These are phyloP conservation scores for Casuarina cunninghamiana DNA, from an alignment of 306 rosid genomes.

Conservation along the genomic window DNA sequence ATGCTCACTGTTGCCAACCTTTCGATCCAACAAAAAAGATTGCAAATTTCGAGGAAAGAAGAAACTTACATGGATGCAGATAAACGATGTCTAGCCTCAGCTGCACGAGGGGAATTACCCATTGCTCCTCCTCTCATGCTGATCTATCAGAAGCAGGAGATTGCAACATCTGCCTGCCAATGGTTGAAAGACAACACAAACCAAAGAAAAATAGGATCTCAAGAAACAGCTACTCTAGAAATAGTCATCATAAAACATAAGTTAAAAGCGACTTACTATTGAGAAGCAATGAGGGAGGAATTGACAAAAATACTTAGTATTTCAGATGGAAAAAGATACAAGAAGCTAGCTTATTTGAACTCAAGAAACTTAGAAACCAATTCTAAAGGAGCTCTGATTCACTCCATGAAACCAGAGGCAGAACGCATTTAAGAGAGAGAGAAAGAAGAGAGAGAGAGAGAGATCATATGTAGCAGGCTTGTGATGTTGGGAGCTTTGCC, in stretches of 20 bases:
- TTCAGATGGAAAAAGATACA: background rate
- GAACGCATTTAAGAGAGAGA: constrained; percentile 16
- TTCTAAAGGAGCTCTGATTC: background rate
- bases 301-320: background rate
- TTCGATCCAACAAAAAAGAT: background rate
- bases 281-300: background rate
- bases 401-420: background rate
- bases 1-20: background rate
- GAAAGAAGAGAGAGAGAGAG: background rate
- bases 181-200: background rate
- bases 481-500: constrained; percentile 19
- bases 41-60: constrained; percentile 1
- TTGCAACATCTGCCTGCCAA: constrained; percentile 47
- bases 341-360: background rate
- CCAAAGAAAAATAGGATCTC: background rate
- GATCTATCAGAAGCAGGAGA: constrained; percentile 28
- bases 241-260: background rate
- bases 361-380: constrained; percentile 14
- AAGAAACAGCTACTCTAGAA: background rate
- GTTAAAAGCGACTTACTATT: background rate
- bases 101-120: constrained; percentile 62
- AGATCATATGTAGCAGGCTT: background rate
- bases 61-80: constrained; percentile 71
- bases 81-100: constrained; percentile 66
- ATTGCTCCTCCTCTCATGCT: constrained; percentile 57